Conservation (phyloP, 148 eudicot genomes). For the Camellia japonica region DNA sequence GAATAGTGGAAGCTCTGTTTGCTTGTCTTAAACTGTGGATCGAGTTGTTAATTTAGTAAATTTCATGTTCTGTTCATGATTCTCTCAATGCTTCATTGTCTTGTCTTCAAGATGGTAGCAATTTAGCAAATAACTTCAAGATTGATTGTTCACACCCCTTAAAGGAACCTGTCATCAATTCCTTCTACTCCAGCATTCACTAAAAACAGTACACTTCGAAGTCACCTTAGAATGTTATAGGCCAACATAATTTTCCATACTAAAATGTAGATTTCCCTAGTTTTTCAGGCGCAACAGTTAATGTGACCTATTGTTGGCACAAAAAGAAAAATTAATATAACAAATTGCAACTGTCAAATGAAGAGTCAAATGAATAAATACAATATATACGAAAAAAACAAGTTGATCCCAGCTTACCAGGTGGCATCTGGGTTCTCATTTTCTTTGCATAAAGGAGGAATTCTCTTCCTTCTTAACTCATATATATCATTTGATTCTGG, state of each 20-base stretch:
- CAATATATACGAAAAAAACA: background rate
- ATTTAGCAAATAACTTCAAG: background rate
- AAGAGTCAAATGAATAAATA: background rate
- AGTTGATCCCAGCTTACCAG: slow-evolving; percentile 52
- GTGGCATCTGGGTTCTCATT: slow-evolving; percentile 89
- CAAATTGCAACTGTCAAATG: background rate
- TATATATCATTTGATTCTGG: slow-evolving; percentile 83
- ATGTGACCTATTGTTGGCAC: background rate
- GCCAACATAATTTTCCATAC: background rate
- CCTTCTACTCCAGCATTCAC: background rate
- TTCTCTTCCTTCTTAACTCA: slow-evolving; percentile 70
- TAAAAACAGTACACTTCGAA: background rate
- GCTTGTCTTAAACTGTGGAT: background rate
- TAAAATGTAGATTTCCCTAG: background rate
- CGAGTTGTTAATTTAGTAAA: background rate
- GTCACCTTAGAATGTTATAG: background rate
- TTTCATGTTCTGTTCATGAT: background rate
- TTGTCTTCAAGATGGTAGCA: background rate
- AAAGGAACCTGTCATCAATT: slow-evolving; percentile 1
- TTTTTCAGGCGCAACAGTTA: background rate
- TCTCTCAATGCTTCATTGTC: background rate
- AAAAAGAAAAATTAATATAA: background rate
- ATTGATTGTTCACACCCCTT: background rate
- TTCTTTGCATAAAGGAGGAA: slow-evolving; percentile 88
- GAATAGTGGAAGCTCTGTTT: background rate